A percentile compares a stretch with the other conserved stretches of the same genome.
Evolutionary conservation across 2,329 filamentous ascomycete genomes (phyloP).

Genomic region (Fusarium burgessii): DNA sequence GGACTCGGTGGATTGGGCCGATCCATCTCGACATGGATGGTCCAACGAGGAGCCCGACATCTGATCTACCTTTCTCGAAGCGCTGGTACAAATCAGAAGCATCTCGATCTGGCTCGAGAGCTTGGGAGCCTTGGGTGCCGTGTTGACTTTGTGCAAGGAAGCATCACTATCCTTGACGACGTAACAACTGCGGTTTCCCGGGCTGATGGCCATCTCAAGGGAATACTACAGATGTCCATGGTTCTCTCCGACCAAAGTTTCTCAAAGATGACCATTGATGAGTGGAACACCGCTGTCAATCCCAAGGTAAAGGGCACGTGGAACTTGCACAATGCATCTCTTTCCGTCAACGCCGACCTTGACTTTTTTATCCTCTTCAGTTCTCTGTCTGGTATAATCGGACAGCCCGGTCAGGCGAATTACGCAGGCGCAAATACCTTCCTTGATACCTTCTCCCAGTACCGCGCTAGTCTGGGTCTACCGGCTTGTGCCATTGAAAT

Average conservation of each 20-base stretch:
- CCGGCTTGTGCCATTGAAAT: not conserved
- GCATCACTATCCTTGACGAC: not conserved
- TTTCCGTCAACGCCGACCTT: not conserved
- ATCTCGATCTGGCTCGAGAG: not conserved
- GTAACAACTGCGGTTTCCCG: not conserved
- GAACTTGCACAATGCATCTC: constrained; percentile 6
- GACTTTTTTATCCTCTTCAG: constrained; percentile 15
- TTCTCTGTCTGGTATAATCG: not conserved
- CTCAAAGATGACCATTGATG: not conserved
- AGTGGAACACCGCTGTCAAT: not conserved
- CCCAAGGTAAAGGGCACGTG: not conserved
- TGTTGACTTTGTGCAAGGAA: not conserved
- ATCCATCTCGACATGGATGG: constrained; percentile 5
- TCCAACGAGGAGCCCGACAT: not conserved
- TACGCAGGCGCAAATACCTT: constrained; percentile 12
- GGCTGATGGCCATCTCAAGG: not conserved
- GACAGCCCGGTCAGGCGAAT: constrained; percentile 6
- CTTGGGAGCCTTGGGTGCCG: not conserved
- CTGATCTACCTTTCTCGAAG: constrained; percentile 8
- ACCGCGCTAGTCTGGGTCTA: not conserved
- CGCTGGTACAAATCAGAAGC: not conserved
- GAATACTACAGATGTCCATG: constrained; percentile 9
- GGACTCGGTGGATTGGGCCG: not conserved
- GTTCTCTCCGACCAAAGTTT: constrained; percentile 5
- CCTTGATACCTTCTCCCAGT: constrained; percentile 4